Base-by-base conservation (phyloP, 495 filamentous ascomycete species). In the Haplographium delicatum region DNA sequence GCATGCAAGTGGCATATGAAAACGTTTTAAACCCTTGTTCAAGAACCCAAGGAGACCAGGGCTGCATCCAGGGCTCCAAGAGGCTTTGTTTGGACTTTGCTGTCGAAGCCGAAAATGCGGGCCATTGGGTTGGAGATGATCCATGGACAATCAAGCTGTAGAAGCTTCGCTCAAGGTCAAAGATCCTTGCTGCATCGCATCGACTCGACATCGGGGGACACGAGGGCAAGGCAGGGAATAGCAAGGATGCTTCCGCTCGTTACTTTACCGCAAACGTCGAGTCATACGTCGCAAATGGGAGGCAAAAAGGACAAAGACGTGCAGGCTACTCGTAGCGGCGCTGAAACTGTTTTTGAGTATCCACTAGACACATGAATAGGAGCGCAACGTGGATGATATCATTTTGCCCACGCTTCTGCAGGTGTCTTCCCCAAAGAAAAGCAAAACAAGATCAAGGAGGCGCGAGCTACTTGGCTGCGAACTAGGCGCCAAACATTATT, bases 11-110 rank as follows among this genome's bases (percentile, higher is more conserved):
- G 43, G 54, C 39, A 43, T 35, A 48, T 53, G 43, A 41, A 44
- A 58, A 51, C 51, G 56, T 54, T 58, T 58, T 54, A 43, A 42
- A 54, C 51, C 56, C 56, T 30, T 54, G 50, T n/a, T n/a, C n/a
- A n/a, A n/a, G n/a, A n/a, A n/a, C n/a, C n/a, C n/a, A n/a, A n/a
- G n/a, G n/a, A n/a, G n/a, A n/a, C n/a, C n/a, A n/a, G n/a, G n/a
- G n/a, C n/a, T n/a, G n/a, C n/a, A n/a, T n/a, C n/a, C n/a, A n/a
- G n/a, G n/a, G n/a, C n/a, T n/a, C n/a, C n/a, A n/a, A n/a, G n/a
- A n/a, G n/a, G n/a, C n/a, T 39, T 19, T 13, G 35, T 13, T 39
- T 4, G n/a, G 35, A 19, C 18, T 19, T 39, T 5, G 35, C 5
- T 11, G 10, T 43, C 24, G 41, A 56, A 50, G 53, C 43, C 49